phyloP scores from a whole-genome alignment of 176 grass and related monocot genomes.

The Tuctoria greenei region DNA sequence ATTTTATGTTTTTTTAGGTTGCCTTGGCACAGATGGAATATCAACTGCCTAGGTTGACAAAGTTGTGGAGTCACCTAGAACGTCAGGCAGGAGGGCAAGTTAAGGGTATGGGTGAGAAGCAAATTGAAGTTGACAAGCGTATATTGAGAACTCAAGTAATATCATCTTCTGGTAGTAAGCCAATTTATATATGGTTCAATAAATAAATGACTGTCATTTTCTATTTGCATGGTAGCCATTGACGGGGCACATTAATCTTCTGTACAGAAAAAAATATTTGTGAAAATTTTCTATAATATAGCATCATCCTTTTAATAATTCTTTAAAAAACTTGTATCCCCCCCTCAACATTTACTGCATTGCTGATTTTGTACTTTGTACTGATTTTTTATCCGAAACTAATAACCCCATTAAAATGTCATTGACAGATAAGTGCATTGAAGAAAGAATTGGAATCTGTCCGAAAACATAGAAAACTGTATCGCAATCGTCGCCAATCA shows the following conservation, averaged over 20 bases:
- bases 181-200: not conserved
- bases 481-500: conserved; percentile 77
- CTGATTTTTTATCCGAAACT: not conserved
- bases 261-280: not conserved
- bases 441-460: conserved; percentile 97
- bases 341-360: not conserved
- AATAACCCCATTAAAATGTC: conserved; percentile 8
- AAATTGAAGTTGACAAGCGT: conserved; percentile 98
- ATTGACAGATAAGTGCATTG: conserved; percentile 72
- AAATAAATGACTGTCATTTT: conserved; percentile 20
- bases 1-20: conserved; percentile 60
- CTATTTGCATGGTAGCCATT: not conserved
- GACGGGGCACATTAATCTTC: conserved; percentile 1
- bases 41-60: conserved; percentile 90
- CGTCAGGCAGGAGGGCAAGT: conserved; percentile 84
- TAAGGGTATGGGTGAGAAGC: conserved; percentile 99
- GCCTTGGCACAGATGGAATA: conserved; percentile 94
- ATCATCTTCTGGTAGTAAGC: conserved; percentile 16
- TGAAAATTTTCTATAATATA: conserved; percentile 17
- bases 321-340: not conserved
- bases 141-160: conserved; percentile 91
- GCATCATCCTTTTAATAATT: not conserved
- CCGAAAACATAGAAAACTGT: conserved; percentile 85
- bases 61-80: conserved; percentile 95
- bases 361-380: conserved; percentile 3